Evolutionary conservation across 148 eudicot genomes (phyloP).

Genomic region (Rhododendron simsii): DNA sequence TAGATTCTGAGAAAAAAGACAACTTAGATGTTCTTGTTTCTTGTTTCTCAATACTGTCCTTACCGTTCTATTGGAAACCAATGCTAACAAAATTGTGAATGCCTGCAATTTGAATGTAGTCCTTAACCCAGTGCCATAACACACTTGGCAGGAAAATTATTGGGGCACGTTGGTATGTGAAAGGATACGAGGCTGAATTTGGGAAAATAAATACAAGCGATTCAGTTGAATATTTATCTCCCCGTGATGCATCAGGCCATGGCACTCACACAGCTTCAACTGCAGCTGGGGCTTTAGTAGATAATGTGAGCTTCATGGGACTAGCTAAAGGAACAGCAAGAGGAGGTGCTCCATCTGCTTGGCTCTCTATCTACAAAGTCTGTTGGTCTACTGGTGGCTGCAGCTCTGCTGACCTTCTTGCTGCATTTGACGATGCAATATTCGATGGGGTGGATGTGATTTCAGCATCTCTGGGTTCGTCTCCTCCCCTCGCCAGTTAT

Average conservation of each 20-base stretch:
- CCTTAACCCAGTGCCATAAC: background rate
- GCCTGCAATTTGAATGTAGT: background rate
- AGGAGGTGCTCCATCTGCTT: slow-evolving; percentile 36
- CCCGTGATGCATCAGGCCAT: slow-evolving; percentile 34
- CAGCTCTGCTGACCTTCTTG: slow-evolving; percentile 45
- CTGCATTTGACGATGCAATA: slow-evolving; percentile 50
- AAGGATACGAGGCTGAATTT: slow-evolving; percentile 29
- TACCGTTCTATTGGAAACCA: background rate
- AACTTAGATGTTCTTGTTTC: background rate
- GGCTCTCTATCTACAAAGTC: slow-evolving; percentile 29
- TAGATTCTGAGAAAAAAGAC: background rate
- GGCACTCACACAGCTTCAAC: slow-evolving; percentile 39
- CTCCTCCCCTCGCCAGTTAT: slow-evolving; percentile 28
- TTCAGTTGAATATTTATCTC: slow-evolving; percentile 23
- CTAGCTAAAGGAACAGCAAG: slow-evolving; percentile 30
- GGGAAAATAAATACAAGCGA: slow-evolving; percentile 17
- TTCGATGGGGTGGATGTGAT: slow-evolving; percentile 50
- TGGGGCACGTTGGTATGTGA: slow-evolving; percentile 37
- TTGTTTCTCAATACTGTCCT: background rate
- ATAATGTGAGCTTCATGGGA: slow-evolving; percentile 21
- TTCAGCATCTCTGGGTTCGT: slow-evolving; percentile 39
- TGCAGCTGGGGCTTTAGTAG: slow-evolving; percentile 25
- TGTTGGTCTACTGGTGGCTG: slow-evolving; percentile 37
- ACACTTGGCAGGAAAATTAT: slow-evolving; percentile 29
- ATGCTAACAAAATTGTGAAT: background rate